Percentiles rank a stretch among this genome's conserved stretches.
Evolutionary conservation across 768 basidiomycete species (phyloP).

Genomic region (Tulasnella sp.): DNA sequence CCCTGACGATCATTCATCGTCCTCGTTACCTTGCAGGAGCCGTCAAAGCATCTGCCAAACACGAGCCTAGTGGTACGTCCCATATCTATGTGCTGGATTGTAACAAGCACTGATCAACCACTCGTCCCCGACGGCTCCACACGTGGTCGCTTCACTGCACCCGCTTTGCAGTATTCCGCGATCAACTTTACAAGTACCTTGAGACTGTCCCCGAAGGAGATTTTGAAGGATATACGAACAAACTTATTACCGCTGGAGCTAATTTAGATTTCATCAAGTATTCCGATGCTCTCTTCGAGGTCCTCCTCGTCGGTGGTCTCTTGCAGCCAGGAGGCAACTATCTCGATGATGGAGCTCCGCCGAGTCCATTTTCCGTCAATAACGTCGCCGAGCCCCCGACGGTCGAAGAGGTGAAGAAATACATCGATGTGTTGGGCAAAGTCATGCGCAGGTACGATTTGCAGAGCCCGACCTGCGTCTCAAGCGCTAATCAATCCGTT

Average conservation of each 20-base stretch:
- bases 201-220: slow-evolving; percentile 79
- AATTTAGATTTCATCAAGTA: slow-evolving; percentile 96
- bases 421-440: slow-evolving; percentile 93
- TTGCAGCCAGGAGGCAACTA: slow-evolving; percentile 94
- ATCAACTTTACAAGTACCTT: slow-evolving; percentile 88
- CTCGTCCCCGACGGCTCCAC: slow-evolving; percentile 32
- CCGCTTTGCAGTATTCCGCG: slow-evolving; percentile 72
- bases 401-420: slow-evolving; percentile 86
- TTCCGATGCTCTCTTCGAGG: slow-evolving; percentile 94
- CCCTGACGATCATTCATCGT: slow-evolving; percentile 29
- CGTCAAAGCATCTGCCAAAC: slow-evolving; percentile 90
- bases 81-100: slow-evolving; percentile 40
- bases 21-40: slow-evolving; percentile 44
- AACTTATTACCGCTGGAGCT: slow-evolving; percentile 88
- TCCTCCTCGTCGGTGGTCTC: slow-evolving; percentile 92
- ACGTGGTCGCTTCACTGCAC: background rate
- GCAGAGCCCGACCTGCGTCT: background rate
- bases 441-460: slow-evolving; percentile 81
- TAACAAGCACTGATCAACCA: slow-evolving; percentile 15
- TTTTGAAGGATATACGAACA: slow-evolving; percentile 79
- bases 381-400: slow-evolving; percentile 77
- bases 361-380: slow-evolving; percentile 87
- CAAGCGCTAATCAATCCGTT: slow-evolving; percentile 3
- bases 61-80: slow-evolving; percentile 71
- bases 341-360: slow-evolving; percentile 82